phyloP scores from a whole-genome alignment of 208 protist genomes.

The Trypanosoma avium region DNA sequence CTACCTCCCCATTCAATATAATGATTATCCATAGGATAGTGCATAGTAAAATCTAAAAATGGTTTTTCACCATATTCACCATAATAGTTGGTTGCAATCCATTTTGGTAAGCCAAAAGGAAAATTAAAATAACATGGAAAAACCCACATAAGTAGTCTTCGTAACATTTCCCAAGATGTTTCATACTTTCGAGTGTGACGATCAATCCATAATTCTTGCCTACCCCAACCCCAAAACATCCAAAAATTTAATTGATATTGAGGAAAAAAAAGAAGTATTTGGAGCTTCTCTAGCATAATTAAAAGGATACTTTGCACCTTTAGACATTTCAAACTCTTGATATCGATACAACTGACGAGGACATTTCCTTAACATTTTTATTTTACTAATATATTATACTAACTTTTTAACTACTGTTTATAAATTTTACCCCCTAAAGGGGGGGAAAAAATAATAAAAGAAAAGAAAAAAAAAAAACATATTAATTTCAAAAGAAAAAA shows the following conservation, averaged over 20 bases:
- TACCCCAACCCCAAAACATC: slow-evolving; percentile 87
- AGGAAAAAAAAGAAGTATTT: slow-evolving; percentile 85
- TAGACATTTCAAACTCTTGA: slow-evolving; percentile 90
- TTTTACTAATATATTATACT: neutral
- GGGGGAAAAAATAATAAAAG: slow-evolving; percentile 9
- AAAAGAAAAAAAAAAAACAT: slow-evolving; percentile 17
- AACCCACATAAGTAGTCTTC: slow-evolving; percentile 83
- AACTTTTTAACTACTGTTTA: neutral
- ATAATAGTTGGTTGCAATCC: slow-evolving; percentile 63
- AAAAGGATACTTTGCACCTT: slow-evolving; percentile 81
- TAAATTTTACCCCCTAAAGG: slow-evolving; percentile 6
- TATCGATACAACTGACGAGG: slow-evolving; percentile 62
- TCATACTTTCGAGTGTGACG: slow-evolving; percentile 79
- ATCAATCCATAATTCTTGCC: slow-evolving; percentile 88
- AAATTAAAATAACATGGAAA: slow-evolving; percentile 89
- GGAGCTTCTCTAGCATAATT: slow-evolving; percentile 85
- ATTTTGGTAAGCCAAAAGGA: slow-evolving; percentile 84
- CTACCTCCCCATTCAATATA: slow-evolving; percentile 86
- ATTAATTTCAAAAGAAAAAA: slow-evolving; percentile 21
- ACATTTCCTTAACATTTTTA: slow-evolving; percentile 63
- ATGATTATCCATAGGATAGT: slow-evolving; percentile 82
- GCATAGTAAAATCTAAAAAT: slow-evolving; percentile 77
- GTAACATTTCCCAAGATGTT: slow-evolving; percentile 86
- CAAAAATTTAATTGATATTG: slow-evolving; percentile 89
- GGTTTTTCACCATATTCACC: slow-evolving; percentile 90